phyloP scores from a whole-genome alignment of 768 basidiomycete genomes.

The Tricholoma sp. region DNA sequence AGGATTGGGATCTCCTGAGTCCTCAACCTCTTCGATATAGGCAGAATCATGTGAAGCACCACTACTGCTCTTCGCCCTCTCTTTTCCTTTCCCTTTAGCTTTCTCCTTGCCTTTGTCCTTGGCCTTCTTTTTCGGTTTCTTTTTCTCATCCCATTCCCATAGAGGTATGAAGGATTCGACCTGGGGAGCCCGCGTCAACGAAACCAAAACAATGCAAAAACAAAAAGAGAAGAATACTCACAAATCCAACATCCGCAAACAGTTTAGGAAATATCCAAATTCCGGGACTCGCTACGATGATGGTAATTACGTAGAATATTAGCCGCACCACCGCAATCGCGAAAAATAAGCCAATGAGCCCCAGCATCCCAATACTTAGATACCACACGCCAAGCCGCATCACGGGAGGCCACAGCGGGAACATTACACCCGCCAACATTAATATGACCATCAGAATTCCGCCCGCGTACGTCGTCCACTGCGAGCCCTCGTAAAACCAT shows the following conservation, averaged over 20 bases:
- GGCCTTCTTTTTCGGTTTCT: constrained; percentile 61
- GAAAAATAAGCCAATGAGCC: constrained; percentile 87
- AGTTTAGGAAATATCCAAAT: constrained; percentile 99
- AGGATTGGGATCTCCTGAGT: constrained; percentile 37
- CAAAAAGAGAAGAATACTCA: constrained; percentile 39
- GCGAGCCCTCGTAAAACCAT: constrained; percentile 96
- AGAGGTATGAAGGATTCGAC: constrained; percentile 95
- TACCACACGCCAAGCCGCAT: constrained; percentile 96
- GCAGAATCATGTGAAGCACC: constrained; percentile 23
- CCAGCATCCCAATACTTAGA: constrained; percentile 82
- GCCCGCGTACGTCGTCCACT: constrained; percentile 89
- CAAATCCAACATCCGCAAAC: constrained; percentile 98
- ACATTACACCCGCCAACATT: constrained; percentile 97
- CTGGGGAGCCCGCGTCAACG: constrained; percentile 33
- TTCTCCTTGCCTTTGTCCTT: constrained; percentile 38
- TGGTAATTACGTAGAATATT: constrained; percentile 91
- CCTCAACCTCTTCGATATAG: constrained; percentile 42
- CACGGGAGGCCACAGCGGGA: constrained; percentile 94
- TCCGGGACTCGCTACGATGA: constrained; percentile 80
- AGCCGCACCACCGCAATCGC: constrained; percentile 85
- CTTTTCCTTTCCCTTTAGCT: constrained; percentile 35
- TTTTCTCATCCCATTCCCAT: constrained; percentile 95
- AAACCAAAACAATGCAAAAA: not conserved
- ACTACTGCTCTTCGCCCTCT: constrained; percentile 32
- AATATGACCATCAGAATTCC: constrained; percentile 87